phyloP scores from a whole-genome alignment of 2,329 filamentous ascomycete genomes.

The Apiospora saccharicola region DNA sequence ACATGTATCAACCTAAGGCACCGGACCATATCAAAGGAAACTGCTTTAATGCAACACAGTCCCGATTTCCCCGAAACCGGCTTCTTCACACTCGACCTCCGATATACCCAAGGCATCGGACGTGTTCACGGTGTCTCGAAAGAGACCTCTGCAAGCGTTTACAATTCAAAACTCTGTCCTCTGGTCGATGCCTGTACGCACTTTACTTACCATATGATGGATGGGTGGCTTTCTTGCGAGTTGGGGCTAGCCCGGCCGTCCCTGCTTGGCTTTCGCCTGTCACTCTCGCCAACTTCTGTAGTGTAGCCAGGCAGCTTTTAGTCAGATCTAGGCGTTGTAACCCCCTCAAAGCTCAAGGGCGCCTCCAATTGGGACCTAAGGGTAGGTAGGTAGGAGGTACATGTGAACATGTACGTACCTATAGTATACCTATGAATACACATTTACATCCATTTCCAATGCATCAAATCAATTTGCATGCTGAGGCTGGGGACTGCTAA shows the following conservation, averaged over 20 bases:
- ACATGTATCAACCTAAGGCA: constrained; percentile 1
- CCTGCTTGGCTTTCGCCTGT: constrained; percentile 6
- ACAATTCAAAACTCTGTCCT: not conserved
- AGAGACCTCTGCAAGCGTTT: not conserved
- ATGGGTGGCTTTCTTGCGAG: constrained; percentile 7
- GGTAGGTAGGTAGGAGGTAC: not conserved
- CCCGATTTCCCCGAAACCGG: constrained; percentile 4
- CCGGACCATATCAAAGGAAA: not conserved
- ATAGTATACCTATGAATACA: not conserved
- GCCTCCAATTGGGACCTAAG: not conserved
- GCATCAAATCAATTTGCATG: not conserved
- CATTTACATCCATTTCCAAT: not conserved
- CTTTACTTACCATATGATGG: not conserved
- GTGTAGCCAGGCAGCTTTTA: constrained; percentile 5
- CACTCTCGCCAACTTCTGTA: not conserved
- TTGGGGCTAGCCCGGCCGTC: not conserved
- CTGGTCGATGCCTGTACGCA: not conserved
- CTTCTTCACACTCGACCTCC: not conserved
- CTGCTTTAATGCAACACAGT: not conserved
- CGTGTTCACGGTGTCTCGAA: not conserved
- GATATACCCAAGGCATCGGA: not conserved
- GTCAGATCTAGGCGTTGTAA: constrained; percentile 13
- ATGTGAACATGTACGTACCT: not conserved
- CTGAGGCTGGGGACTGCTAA: constrained; percentile 8
- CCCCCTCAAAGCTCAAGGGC: not conserved